These are phyloP conservation scores for Rubia tinctorum DNA, from an alignment of 305 asterid species.

Conservation along the genomic window DNA sequence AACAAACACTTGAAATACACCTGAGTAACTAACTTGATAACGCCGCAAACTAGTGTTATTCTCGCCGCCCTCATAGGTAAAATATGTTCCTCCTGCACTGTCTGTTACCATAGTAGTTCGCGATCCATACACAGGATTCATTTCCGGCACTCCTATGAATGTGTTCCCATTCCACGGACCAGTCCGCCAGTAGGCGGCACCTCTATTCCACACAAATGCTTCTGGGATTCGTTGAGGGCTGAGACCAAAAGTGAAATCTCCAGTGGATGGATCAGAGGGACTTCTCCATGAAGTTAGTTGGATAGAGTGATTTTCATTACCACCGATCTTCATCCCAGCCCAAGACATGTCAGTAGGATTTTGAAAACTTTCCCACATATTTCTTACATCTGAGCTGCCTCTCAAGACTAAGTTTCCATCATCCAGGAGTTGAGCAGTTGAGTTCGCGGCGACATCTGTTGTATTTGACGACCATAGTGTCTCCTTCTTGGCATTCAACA, in stretches of 20 bases:
- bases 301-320: background rate
- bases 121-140: background rate
- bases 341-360: background rate
- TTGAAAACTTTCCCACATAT: background rate
- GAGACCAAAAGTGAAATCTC: background rate
- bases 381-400: background rate
- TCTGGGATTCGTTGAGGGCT: background rate
- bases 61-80: conserved; percentile 7
- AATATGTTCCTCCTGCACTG: background rate
- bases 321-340: background rate
- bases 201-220: background rate
- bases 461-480: background rate
- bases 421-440: background rate
- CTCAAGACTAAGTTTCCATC: background rate
- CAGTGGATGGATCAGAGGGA: background rate
- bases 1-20: background rate
- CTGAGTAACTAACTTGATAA: background rate
- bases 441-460: background rate
- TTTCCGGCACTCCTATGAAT: conserved; percentile 10
- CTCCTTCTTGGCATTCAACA: background rate
- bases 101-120: conserved; percentile 15
- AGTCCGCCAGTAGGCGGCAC: background rate
- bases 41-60: background rate
- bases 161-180: background rate
- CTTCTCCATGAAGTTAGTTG: background rate